These are phyloP conservation scores for Aureobasidium sp. DNA, from an alignment of 2,329 filamentous ascomycete genomes.

Conservation along the genomic window DNA sequence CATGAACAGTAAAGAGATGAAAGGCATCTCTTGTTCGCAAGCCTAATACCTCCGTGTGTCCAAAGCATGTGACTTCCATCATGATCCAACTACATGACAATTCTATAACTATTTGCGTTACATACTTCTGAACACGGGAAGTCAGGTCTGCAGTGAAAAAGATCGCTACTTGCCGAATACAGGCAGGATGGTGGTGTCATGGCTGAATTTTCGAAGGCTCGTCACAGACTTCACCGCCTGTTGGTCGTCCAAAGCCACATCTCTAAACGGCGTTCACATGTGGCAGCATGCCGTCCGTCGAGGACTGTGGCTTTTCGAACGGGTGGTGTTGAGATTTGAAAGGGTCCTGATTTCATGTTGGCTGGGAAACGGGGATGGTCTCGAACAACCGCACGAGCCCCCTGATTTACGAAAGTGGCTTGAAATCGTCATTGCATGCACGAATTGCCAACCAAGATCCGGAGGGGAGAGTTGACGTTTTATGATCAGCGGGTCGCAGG, in stretches of 20 bases:
- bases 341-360: not conserved
- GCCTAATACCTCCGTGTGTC: no score
- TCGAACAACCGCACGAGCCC: not conserved
- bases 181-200: not conserved
- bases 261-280: not conserved
- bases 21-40: no score
- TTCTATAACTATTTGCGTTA: no score
- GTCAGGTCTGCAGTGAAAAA: no score
- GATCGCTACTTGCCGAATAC: no score
- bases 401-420: slow-evolving; percentile 3
- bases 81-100: no score
- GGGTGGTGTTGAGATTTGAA: not conserved
- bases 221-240: not conserved
- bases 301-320: not conserved
- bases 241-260: not conserved
- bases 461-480: not conserved
- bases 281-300: not conserved
- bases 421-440: slow-evolving; percentile 7
- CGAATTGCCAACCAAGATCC: not conserved
- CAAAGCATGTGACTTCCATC: no score
- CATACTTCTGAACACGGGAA: no score
- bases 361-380: slow-evolving; percentile 2
- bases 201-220: not conserved
- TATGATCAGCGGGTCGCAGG: not conserved
- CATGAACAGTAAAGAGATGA: no score